Evolutionary conservation across 169 alveolate species (phyloP).

Genomic region (Amoebophrya sp.): DNA sequence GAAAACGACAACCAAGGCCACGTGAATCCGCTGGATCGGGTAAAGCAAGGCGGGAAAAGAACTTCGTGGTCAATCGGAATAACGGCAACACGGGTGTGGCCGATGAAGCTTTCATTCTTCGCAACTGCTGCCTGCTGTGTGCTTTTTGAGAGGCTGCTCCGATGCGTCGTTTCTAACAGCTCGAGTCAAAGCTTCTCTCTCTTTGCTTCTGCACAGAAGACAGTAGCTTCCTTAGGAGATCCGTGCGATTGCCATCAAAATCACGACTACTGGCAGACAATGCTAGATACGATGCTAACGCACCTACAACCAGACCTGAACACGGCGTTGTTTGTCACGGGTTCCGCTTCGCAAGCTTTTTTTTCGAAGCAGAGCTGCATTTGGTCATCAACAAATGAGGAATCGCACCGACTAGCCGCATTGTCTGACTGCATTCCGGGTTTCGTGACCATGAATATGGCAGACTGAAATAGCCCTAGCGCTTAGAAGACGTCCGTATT

Average conservation of each 20-base stretch:
- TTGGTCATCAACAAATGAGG: neutral
- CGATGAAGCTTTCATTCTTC: too few species aligned
- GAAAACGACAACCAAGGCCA: too few species aligned
- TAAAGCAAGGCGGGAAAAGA: too few species aligned
- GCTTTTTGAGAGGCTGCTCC: too few species aligned
- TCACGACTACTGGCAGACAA: conserved; percentile 12
- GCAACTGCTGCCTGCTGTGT: too few species aligned
- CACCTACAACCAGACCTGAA: neutral
- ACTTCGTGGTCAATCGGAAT: too few species aligned
- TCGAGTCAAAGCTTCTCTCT: too few species aligned
- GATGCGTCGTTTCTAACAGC: too few species aligned
- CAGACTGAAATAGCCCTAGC: too few species aligned
- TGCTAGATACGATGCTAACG: neutral
- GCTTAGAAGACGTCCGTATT: too few species aligned
- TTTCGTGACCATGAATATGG: neutral
- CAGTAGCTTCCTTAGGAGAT: neutral
- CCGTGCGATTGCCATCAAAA: conserved; percentile 9
- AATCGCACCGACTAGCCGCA: conserved; percentile 19
- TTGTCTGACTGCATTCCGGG: conserved; percentile 24
- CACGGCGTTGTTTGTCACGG: neutral
- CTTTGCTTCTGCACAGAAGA: neutral
- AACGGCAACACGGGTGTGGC: too few species aligned
- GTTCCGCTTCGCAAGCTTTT: neutral
- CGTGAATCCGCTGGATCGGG: too few species aligned
- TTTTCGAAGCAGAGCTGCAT: neutral